Base-by-base conservation (phyloP, 805 yeast genomes). In the Saccharomycopsis sp. region DNA sequence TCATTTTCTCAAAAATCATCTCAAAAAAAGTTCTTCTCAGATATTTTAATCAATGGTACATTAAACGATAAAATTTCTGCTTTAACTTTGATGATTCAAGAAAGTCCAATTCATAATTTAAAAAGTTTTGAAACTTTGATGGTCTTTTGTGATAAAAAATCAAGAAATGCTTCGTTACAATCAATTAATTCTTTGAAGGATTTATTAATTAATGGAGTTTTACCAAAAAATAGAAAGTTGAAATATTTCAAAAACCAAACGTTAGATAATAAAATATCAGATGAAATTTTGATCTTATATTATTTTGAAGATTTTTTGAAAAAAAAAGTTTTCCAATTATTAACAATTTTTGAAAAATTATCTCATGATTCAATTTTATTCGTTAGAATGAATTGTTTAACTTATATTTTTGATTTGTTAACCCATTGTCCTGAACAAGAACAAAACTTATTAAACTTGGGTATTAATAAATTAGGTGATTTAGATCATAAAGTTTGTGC, bases 351-450 rank as follows among this genome's bases (percentile, higher is more conserved):
- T 49, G 98, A 92, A 61, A 69, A 64, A 41, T 65, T 89, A 41
- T 71, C 85, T n/a, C 94, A 85, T 54, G 98, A 92, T 58, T 82
- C 96, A 12, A 87, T 92, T 51, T 74, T 79, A 44, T 89, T 83
- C 55, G 94, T 89, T 33, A 76, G 94, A 58, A 70, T 79, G 67
- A 83, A 76, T 47, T 76, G 81, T 21, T 72, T 87, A 26, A 65
- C 74, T 31, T 87, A 84, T 54, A 71, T 88, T 25, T 83, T 87
- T 50, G 94, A 83, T 42, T 66, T 92, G 33, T 64, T 92, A 45
- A 77, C 77, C 48, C 68, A 80, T 4, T 89, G 88, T 59, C 97
- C 98, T 3, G 98, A 92, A 63, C 98, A 92, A 66, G 98, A 92
- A 60, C 94, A 79, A 39, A 92, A 92, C 58, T 65, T 92, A 49